Evolutionary conservation across 495 filamentous ascomycete species (phyloP).

Genomic region (Xylaria scruposa): DNA sequence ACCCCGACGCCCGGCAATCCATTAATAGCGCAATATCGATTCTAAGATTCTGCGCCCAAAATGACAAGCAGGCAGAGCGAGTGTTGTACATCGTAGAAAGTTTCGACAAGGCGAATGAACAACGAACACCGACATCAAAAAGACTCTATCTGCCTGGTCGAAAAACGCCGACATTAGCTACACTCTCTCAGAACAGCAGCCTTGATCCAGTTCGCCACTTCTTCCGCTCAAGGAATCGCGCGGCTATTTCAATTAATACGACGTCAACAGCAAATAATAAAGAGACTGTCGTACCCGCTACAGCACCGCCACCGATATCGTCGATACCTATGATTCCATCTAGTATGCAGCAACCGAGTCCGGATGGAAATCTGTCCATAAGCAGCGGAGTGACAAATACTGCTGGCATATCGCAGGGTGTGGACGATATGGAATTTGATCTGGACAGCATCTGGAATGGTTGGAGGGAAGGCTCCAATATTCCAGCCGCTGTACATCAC

Average conservation of each 20-base stretch:
- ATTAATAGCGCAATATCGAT: constrained; percentile 66
- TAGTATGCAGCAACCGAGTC: constrained; percentile 48
- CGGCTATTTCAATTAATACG: constrained; percentile 30
- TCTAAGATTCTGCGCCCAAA: constrained; percentile 65
- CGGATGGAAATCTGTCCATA: constrained; percentile 58
- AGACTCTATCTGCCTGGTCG: constrained; percentile 36
- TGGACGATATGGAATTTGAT: constrained; percentile 59
- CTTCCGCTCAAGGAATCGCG: constrained; percentile 37
- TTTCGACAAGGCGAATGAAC: constrained; percentile 56
- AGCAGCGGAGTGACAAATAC: constrained; percentile 45
- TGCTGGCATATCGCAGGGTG: constrained; percentile 33
- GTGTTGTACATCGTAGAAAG: constrained; percentile 68
- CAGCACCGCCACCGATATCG: constrained; percentile 24
- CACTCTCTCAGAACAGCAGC: constrained; percentile 34
- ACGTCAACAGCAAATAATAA: constrained; percentile 32
- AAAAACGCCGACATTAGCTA: constrained; percentile 34
- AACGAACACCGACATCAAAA: constrained; percentile 23
- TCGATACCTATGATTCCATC: constrained; percentile 33
- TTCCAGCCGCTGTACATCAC: constrained; percentile 9
- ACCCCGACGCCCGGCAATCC: constrained; percentile 59
- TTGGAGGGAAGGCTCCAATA: constrained; percentile 27
- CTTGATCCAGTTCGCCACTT: constrained; percentile 44
- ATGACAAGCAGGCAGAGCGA: constrained; percentile 69
- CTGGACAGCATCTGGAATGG: constrained; percentile 62
- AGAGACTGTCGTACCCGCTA: constrained; percentile 29